These are phyloP conservation scores for Talaromyces pinophilus DNA, from an alignment of 2,329 filamentous ascomycete species.

Conservation along the genomic window DNA sequence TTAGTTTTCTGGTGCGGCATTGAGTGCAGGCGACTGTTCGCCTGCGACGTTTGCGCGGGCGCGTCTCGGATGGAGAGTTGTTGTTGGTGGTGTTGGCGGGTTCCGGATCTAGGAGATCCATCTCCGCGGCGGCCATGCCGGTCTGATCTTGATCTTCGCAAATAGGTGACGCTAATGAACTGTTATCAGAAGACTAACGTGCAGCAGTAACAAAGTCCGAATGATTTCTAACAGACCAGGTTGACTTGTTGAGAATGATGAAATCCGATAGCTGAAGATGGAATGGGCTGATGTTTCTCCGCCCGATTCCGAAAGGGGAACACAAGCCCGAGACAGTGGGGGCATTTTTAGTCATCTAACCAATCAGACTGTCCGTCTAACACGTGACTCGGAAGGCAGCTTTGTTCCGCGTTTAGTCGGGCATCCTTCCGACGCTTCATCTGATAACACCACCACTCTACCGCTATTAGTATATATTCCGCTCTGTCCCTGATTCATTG, in stretches of 20 bases:
- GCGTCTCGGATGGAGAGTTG: slow-evolving; percentile 18
- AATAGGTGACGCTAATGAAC: not conserved
- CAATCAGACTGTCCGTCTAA: not conserved
- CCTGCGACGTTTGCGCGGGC: slow-evolving; percentile 41
- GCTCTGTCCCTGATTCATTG: not conserved
- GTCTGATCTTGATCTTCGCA: not conserved
- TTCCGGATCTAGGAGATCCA: slow-evolving; percentile 11
- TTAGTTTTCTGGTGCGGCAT: slow-evolving; percentile 46
- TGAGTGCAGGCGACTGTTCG: slow-evolving; percentile 46
- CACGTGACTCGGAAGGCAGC: slow-evolving; percentile 1
- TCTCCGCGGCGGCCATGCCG: slow-evolving; percentile 13
- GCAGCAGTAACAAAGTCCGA: not conserved
- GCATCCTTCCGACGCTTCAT: not conserved
- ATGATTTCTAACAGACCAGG: not conserved
- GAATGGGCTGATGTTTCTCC: not conserved
- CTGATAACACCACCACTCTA: not conserved
- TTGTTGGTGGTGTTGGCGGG: slow-evolving; percentile 5
- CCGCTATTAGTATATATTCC: too few species aligned
- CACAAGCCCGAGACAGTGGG: slow-evolving; percentile 9
- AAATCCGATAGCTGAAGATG: not conserved
- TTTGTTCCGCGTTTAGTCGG: not conserved
- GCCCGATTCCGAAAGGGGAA: slow-evolving; percentile 15
- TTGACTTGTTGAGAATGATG: not conserved
- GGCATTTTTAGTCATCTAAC: not conserved
- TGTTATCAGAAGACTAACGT: not conserved